Evolutionary conservation across 352 stramenopile species (phyloP).

Genomic region (Blastocystis sp.): DNA sequence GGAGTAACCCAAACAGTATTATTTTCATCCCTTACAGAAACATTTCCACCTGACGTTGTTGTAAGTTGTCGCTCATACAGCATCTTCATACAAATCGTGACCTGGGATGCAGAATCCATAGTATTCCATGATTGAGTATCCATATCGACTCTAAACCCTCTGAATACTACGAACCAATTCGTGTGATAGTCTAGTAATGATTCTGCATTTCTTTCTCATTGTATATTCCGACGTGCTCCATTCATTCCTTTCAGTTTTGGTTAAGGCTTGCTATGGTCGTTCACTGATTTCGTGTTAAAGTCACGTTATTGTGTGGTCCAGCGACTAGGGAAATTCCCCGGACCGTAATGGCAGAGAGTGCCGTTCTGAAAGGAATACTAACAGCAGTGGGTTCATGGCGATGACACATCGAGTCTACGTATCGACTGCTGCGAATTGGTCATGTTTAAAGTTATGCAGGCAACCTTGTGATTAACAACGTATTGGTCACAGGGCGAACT

Average conservation of each 20-base stretch:
- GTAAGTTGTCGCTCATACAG: conserved; percentile 43
- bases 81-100: conserved; percentile 3
- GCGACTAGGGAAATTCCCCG: conserved; percentile 60
- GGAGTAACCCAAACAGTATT: conserved; percentile 28
- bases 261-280: conserved; percentile 60
- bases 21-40: conserved; percentile 17
- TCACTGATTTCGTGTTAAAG: conserved; percentile 15
- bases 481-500: conserved; percentile 33
- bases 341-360: conserved; percentile 59
- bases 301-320: not conserved
- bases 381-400: conserved; percentile 15
- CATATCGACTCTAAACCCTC: not conserved
- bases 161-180: too few relatives aligned
- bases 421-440: conserved; percentile 44
- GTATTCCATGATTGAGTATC: not conserved
- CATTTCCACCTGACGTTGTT: conserved; percentile 53
- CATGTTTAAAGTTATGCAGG: conserved; percentile 52
- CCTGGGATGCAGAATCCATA: not conserved
- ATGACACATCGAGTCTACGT: conserved; percentile 57
- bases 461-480: conserved; percentile 11
- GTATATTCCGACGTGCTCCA: not conserved
- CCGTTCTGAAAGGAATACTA: conserved; percentile 60
- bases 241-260: conserved; percentile 37
- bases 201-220: too few relatives aligned
- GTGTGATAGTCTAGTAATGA: too few relatives aligned